A percentile compares a stretch with the other conserved stretches of the same genome.
Conservation (phyloP, 176 grass and related monocot genomes). For the Dactylis glomerata region DNA sequence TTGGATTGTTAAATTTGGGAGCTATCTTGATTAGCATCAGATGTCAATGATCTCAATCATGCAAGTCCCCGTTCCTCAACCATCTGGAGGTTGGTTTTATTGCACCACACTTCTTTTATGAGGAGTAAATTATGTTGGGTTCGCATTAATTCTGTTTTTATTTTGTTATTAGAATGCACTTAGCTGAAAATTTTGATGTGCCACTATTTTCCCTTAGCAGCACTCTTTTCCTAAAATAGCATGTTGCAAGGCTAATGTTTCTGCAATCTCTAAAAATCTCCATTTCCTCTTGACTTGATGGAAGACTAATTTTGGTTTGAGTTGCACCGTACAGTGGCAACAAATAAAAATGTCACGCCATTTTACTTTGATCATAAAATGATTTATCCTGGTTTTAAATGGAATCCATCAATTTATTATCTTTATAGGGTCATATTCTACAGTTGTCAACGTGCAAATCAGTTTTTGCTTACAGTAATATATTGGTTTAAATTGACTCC, state of each 20-base stretch:
- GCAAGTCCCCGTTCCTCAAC: neutral
- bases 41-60: neutral
- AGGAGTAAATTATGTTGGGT: neutral
- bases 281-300: too few relatives aligned
- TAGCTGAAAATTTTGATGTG: neutral
- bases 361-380: too few relatives aligned
- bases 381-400: too few relatives aligned
- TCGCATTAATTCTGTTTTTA: neutral
- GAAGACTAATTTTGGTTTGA: too few relatives aligned
- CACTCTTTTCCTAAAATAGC: too few relatives aligned
- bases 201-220: too few relatives aligned
- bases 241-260: too few relatives aligned
- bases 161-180: neutral
- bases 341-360: too few relatives aligned
- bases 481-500: neutral
- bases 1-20: neutral
- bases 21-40: neutral
- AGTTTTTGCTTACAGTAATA: neutral
- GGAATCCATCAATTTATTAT: too few relatives aligned
- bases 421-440: too few relatives aligned
- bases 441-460: neutral
- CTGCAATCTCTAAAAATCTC: too few relatives aligned
- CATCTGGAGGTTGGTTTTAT: neutral
- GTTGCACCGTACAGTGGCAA: neutral
- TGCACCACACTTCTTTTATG: neutral